Percentiles rank a stretch among this genome's conserved stretches.
These are phyloP conservation scores for Lasiosphaeria miniovina DNA, from an alignment of 495 filamentous ascomycete genomes.

Conservation along the genomic window DNA sequence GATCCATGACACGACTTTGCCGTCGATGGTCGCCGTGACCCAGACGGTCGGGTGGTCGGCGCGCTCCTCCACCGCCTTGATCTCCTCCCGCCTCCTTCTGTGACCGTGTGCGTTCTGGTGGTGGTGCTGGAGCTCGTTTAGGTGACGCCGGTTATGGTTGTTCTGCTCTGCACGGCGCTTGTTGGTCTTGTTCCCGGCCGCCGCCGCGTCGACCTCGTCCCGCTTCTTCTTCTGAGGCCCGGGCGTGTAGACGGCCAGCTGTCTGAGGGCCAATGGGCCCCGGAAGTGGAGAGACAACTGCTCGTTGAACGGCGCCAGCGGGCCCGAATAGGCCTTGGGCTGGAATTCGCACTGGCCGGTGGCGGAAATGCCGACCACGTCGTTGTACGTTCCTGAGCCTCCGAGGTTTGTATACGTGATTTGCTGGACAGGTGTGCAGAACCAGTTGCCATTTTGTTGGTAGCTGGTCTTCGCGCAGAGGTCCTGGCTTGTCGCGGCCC, in stretches of 20 bases:
- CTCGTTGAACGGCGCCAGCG: conserved; percentile 61
- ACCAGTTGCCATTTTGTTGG: conserved; percentile 43
- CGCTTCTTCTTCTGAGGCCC: conserved; percentile 23
- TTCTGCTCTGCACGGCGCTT: background rate
- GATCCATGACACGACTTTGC: conserved; percentile 58
- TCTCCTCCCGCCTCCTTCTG: conserved; percentile 24
- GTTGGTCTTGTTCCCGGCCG: background rate
- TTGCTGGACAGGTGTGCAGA: conserved; percentile 55
- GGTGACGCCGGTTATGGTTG: conserved; percentile 2
- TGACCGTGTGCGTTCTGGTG: conserved; percentile 12
- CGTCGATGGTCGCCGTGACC: conserved; percentile 63
- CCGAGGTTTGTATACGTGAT: conserved; percentile 61
- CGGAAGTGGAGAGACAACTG: conserved; percentile 72
- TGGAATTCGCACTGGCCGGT: conserved; percentile 52
- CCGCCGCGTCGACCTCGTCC: background rate
- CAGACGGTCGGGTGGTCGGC: conserved; percentile 21
- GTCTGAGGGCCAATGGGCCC: conserved; percentile 59
- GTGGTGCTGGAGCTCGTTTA: background rate
- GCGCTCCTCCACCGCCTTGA: background rate
- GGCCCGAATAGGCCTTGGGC: conserved; percentile 50
- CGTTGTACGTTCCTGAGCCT: conserved; percentile 53
- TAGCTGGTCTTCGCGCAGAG: conserved; percentile 14
- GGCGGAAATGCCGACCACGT: conserved; percentile 56
- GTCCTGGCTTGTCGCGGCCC: conserved; percentile 3
- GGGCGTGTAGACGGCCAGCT: conserved; percentile 62